Evolutionary conservation across 345 rosid genomes (phyloP), one percentile per base, ranked within the genome.

Genomic region (Brassica juncea): DNA sequence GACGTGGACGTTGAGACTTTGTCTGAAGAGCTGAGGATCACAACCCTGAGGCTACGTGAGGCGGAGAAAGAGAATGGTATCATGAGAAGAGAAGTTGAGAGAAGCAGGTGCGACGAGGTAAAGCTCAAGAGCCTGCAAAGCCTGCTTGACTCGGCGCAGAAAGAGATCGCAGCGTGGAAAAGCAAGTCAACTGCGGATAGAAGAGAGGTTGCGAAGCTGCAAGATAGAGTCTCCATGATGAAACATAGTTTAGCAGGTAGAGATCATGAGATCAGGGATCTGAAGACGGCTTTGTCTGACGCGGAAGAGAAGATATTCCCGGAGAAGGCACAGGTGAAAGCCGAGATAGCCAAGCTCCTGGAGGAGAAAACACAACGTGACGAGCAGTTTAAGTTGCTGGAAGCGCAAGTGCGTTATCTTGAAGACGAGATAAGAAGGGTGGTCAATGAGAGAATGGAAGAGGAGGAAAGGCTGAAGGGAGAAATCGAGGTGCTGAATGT

Each of bases 221-320:
- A 83, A 52, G 96, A 89, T 65, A 89, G 88, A 74, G 81, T 86
- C 70, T 55, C 82, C 6, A 80, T 83, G 86, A 72, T 87, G 62
- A 86, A 89, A 80, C 82, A 77, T 5, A 92, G 93, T 80, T 80
- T 95, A 78, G 86, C 91, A 3, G 93, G 88, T 81, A 87, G 93
- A 71, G 98, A 91, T 82, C 80, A 81, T 39, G 98, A 95, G 84
- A 75, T 90, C 72, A 85, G 86, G 82, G 89, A 84, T 71, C 77
- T 91, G 39, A 93, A 89, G 74, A 77, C 77, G n/a, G 88, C 88
- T 19, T 66, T 92, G 21, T 84, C 89, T 19, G 90, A 88, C 32
- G 89, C 97, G 3, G 92, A 92, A 80, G 81, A 88, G 84, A 91
- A 80, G 82, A 88, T 91, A 28, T 90, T 88, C 44, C 89, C 90